Evolutionary conservation across 169 alveolate genomes (phyloP).

Genomic region (Eimeria sp.): DNA sequence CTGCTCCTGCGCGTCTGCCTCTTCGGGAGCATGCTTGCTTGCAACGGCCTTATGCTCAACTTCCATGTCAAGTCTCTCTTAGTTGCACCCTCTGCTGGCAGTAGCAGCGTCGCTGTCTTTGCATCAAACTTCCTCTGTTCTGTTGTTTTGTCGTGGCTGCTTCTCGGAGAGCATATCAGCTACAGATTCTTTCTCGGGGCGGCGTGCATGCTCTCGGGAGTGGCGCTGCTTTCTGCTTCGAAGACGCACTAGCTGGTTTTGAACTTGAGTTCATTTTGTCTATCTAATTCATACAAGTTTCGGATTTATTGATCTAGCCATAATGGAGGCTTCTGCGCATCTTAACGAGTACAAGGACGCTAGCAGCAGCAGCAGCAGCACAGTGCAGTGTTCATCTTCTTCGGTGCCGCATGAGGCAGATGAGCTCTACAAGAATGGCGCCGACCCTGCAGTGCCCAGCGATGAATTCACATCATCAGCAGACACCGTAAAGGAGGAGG

Average conservation of each 20-base stretch:
- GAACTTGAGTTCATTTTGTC: neutral
- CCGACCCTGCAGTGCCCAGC: neutral
- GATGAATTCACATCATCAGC: slow-evolving; percentile 9
- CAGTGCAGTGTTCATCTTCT: slow-evolving; percentile 3
- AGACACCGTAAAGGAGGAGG: slow-evolving; percentile 50
- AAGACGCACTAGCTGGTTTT: neutral
- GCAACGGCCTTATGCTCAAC: slow-evolving; percentile 58
- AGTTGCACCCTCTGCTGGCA: slow-evolving; percentile 58
- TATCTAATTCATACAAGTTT: neutral
- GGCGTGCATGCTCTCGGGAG: slow-evolving; percentile 74
- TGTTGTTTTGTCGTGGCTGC: slow-evolving; percentile 25
- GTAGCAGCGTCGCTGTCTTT: slow-evolving; percentile 73
- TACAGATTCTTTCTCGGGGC: slow-evolving; percentile 70
- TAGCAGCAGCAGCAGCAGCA: neutral
- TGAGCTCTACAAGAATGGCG: neutral
- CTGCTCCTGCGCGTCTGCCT: slow-evolving; percentile 41
- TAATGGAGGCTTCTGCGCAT: neutral
- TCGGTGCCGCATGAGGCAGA: slow-evolving; percentile 16
- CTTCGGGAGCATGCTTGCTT: slow-evolving; percentile 45
- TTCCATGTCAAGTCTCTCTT: slow-evolving; percentile 44
- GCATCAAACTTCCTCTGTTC: slow-evolving; percentile 64
- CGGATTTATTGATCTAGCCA: neutral
- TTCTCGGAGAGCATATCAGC: slow-evolving; percentile 66
- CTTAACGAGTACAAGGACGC: neutral
- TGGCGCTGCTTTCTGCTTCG: slow-evolving; percentile 40